Conservation (phyloP, 768 basidiomycete genomes). For the Lyophyllum atratum region DNA sequence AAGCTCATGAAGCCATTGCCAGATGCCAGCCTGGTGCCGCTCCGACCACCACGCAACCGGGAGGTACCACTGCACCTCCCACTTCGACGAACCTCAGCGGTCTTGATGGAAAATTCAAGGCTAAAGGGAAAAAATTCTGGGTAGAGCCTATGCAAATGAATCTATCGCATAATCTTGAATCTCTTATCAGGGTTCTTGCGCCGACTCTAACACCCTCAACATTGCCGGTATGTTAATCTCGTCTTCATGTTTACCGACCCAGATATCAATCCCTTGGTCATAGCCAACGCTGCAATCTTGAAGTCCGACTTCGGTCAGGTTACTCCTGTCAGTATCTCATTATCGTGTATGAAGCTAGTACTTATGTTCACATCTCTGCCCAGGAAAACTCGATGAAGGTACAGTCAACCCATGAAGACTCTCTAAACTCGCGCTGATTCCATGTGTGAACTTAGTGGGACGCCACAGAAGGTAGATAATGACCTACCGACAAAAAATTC, state of each 20-base stretch:
- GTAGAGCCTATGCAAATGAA: constrained; percentile 5
- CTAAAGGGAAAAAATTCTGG: constrained; percentile 31
- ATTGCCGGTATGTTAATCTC: constrained; percentile 24
- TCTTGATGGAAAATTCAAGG: constrained; percentile 23
- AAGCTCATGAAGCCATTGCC: not conserved
- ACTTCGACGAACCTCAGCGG: constrained; percentile 15
- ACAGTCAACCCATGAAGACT: not conserved
- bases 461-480: constrained; percentile 33
- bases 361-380: not conserved
- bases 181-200: constrained; percentile 28
- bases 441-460: constrained; percentile 28
- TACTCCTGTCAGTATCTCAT: constrained; percentile 29
- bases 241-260: not conserved
- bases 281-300: constrained; percentile 33
- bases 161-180: not conserved
- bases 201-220: constrained; percentile 29
- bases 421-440: not conserved
- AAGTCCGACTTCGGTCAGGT: constrained; percentile 39
- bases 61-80: constrained; percentile 9
- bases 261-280: not conserved
- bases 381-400: constrained; percentile 31
- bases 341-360: not conserved
- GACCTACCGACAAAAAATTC: not conserved
- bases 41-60: constrained; percentile 14
- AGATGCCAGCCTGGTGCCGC: constrained; percentile 32